Conservation (phyloP, 202 grass and related monocot genomes). For the Zoysia matrella region DNA sequence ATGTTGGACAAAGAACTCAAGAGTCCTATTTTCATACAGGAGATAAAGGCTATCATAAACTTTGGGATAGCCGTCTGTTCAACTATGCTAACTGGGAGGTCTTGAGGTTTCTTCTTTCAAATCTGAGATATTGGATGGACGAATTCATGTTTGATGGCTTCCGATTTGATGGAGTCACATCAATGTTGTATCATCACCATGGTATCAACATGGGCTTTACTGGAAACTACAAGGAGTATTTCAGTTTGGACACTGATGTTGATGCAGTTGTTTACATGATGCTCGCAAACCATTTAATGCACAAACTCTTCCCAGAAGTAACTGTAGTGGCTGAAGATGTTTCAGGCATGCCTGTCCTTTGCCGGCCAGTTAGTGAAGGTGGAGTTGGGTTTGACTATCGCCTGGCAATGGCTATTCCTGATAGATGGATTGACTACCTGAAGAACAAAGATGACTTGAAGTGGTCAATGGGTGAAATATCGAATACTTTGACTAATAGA, state of each 20-base stretch:
- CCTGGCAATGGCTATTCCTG: conserved; percentile 95
- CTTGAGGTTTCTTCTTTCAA: conserved; percentile 91
- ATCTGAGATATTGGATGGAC: conserved; percentile 94
- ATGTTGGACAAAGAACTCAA: conserved; percentile 78
- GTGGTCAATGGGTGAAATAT: conserved; percentile 90
- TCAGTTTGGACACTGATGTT: conserved; percentile 79
- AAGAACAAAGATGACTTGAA: conserved; percentile 80
- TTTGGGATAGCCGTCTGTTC: conserved; percentile 94
- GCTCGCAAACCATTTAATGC: conserved; percentile 89
- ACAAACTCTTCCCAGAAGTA: conserved; percentile 72
- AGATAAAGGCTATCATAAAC: conserved; percentile 86
- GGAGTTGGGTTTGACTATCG: conserved; percentile 94
- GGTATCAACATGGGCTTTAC: conserved; percentile 80
- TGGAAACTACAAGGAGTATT: conserved; percentile 89
- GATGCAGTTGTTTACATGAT: conserved; percentile 92
- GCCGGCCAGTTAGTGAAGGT: conserved; percentile 79
- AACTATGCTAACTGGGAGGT: conserved; percentile 98
- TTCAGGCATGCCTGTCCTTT: conserved; percentile 96
- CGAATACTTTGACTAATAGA: conserved; percentile 75
- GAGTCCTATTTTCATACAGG: conserved; percentile 90
- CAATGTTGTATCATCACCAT: conserved; percentile 98
- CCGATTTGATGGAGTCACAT: conserved; percentile 90
- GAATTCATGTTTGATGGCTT: conserved; percentile 97
- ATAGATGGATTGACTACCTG: conserved; percentile 93
- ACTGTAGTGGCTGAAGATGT: conserved; percentile 95